Conservation (phyloP, 345 rosid genomes). For the Murraya paniculata region DNA sequence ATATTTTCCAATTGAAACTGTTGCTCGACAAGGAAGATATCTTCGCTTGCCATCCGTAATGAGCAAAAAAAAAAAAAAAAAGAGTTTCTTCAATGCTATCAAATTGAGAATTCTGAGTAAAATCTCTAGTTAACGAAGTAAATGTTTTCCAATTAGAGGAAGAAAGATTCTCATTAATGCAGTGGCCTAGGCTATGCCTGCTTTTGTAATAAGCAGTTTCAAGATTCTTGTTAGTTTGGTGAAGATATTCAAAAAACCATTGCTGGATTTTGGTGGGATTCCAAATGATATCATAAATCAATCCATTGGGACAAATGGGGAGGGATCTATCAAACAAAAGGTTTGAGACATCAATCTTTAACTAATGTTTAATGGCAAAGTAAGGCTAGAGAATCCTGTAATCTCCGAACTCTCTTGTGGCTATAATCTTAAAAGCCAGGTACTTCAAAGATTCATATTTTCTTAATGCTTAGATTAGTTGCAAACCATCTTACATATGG, state of each 20-base stretch:
- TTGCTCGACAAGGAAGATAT: neutral
- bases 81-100: neutral
- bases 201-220: neutral
- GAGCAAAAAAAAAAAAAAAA: neutral
- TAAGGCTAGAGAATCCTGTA: no score
- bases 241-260: neutral
- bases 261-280: neutral
- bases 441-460: no score
- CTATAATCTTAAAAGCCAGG: no score
- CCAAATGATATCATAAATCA: neutral
- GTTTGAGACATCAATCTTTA: no score
- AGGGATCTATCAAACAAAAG: no score
- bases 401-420: no score
- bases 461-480: no score
- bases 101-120: neutral
- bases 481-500: no score
- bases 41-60: neutral
- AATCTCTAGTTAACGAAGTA: no score
- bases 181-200: neutral
- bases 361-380: no score
- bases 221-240: neutral
- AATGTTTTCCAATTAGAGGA: neutral
- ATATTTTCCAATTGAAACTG: neutral
- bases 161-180: neutral
- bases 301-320: neutral